Percentiles rank a stretch among this genome's conserved stretches.
Evolutionary conservation across 371 early-diverging fungal species (phyloP).

Genomic region (Rhizopus sp.): DNA sequence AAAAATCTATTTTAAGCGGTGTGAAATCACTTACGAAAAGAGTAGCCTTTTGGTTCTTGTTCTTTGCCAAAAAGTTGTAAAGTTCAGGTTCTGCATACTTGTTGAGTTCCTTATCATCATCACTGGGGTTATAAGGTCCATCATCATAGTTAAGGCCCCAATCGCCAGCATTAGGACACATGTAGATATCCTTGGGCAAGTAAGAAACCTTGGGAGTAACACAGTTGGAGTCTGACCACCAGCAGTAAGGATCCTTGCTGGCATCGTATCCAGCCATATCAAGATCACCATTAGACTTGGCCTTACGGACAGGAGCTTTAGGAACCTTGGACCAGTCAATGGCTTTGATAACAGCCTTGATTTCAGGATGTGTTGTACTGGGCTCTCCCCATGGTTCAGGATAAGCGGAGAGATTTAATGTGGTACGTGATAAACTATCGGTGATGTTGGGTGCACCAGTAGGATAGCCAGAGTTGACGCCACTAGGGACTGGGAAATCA

Average conservation of each 20-base stretch:
- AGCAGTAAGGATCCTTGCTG: conserved; percentile 43
- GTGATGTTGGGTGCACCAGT: conserved; percentile 29
- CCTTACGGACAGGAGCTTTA: conserved; percentile 34
- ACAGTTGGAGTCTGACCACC: conserved; percentile 53
- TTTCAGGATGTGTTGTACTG: conserved; percentile 31
- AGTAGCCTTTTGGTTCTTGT: conserved; percentile 37
- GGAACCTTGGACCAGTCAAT: conserved; percentile 53
- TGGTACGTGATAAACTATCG: conserved; percentile 19
- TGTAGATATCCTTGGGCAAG: conserved; percentile 45
- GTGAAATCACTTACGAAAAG: conserved; percentile 27
- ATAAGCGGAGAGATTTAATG: conserved; percentile 30
- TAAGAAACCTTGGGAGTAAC: conserved; percentile 42
- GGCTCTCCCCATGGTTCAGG: conserved; percentile 45
- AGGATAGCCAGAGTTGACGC: conserved; percentile 37
- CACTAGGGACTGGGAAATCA: conserved; percentile 27
- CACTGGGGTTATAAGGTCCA: conserved; percentile 44
- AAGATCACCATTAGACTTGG: conserved; percentile 21
- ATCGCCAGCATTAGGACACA: conserved; percentile 48
- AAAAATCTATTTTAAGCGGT: conserved; percentile 3
- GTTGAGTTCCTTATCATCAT: conserved; percentile 25
- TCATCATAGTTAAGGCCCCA: conserved; percentile 57
- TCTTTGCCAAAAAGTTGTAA: conserved; percentile 48
- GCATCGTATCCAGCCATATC: conserved; percentile 26
- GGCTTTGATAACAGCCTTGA: conserved; percentile 39
- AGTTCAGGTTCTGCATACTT: conserved; percentile 47